Evolutionary conservation across 1,139 yeast species (phyloP).

Genomic region (Nakaseomyces bracarensis): DNA sequence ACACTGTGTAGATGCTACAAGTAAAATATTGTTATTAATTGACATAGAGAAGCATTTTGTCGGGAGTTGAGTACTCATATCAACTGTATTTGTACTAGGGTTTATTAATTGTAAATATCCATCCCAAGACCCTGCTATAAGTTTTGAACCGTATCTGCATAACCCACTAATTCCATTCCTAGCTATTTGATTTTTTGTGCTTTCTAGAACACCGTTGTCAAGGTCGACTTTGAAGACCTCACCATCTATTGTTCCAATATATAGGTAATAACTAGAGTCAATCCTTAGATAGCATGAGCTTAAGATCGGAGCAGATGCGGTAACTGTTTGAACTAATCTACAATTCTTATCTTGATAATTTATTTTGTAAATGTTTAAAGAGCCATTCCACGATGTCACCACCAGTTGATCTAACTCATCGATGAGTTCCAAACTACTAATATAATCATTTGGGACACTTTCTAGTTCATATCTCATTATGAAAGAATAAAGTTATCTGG

Average conservation of each 20-base stretch:
- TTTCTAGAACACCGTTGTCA: constrained; percentile 15
- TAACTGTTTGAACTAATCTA: constrained; percentile 12
- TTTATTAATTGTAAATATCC: constrained; percentile 24
- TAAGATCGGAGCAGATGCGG: constrained; percentile 10
- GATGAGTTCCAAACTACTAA: constrained; percentile 21
- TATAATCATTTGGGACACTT: constrained; percentile 22
- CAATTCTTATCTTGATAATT: constrained; percentile 9
- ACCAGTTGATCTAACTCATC: constrained; percentile 14
- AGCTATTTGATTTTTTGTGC: constrained; percentile 11
- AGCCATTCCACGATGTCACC: constrained; percentile 30
- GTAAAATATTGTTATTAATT: constrained; percentile 39
- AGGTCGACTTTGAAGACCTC: constrained; percentile 23
- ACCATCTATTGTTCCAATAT: constrained; percentile 28
- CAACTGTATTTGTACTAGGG: constrained; percentile 11
- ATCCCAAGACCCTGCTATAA: constrained; percentile 30
- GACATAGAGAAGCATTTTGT: constrained; percentile 61
- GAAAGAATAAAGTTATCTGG: too few relatives aligned
- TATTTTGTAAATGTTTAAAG: constrained; percentile 19
- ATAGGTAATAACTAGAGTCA: constrained; percentile 11
- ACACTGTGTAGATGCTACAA: constrained; percentile 45
- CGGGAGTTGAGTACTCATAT: constrained; percentile 10
- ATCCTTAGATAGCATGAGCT: background rate
- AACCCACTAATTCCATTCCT: constrained; percentile 18
- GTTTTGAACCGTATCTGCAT: constrained; percentile 9
- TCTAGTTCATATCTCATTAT: constrained; percentile 9